Percentiles rank a stretch among this genome's conserved stretches.
phyloP scores from a whole-genome alignment of 202 grass and related monocot genomes.

The Schoenoplectus tabernaemontani region DNA sequence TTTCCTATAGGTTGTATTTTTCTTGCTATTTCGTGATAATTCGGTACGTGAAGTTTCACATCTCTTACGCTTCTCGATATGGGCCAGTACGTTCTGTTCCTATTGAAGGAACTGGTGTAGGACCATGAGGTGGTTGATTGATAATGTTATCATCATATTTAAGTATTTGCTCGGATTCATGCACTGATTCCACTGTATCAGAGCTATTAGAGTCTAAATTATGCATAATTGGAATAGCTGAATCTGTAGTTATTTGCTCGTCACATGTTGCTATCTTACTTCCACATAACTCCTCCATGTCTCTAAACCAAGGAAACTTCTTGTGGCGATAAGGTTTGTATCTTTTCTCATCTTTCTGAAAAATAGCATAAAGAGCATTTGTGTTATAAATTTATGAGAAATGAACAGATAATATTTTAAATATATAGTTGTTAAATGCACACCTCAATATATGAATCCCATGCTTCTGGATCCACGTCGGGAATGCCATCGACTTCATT shows the following conservation, averaged over 20 bases:
- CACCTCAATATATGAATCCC: neutral
- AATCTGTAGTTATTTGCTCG: neutral
- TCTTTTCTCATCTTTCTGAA: neutral
- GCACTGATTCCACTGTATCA: neutral
- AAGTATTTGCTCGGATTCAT: neutral
- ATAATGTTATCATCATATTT: neutral
- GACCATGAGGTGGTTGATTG: neutral
- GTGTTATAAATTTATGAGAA: no score
- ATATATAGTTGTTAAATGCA: no score
- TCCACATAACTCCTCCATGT: neutral
- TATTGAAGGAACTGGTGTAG: neutral
- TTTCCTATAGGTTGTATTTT: neutral
- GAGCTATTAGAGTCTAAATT: neutral
- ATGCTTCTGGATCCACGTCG: neutral
- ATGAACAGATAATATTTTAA: no score
- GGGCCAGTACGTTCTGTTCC: neutral
- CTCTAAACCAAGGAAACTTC: neutral
- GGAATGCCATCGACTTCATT: neutral
- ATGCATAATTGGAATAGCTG: neutral
- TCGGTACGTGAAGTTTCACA: neutral
- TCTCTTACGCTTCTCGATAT: neutral
- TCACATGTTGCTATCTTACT: neutral
- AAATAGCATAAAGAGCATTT: no score
- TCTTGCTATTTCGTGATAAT: neutral
- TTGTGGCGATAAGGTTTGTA: neutral